Evolutionary conservation across 306 rosid genomes (phyloP).

Genomic region (Prosopis cineraria): DNA sequence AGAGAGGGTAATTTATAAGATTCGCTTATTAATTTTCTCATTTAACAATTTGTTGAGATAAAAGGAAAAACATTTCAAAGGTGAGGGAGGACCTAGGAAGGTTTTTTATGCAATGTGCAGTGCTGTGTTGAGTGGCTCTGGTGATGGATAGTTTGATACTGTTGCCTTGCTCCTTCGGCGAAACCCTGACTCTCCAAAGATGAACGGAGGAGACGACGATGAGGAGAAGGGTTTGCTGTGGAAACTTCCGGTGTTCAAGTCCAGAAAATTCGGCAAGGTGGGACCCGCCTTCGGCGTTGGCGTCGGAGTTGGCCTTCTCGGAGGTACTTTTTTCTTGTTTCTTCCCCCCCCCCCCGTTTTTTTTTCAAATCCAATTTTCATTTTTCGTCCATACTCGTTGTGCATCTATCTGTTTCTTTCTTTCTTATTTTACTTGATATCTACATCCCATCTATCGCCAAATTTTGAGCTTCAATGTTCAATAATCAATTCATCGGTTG

Average conservation of each 20-base stretch:
- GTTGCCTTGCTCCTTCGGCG: background rate
- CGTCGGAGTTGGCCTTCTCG: constrained; percentile 86
- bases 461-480: background rate
- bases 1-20: too few relatives aligned
- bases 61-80: too few relatives aligned
- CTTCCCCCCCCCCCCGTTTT: too few relatives aligned
- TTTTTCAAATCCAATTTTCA: background rate
- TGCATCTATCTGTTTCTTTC: background rate
- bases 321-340: constrained; percentile 46
- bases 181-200: background rate
- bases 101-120: too few relatives aligned
- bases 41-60: too few relatives aligned
- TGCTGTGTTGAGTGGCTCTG: too few relatives aligned
- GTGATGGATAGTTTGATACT: too few relatives aligned
- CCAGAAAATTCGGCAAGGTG: constrained; percentile 62
- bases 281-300: constrained; percentile 91
- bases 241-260: constrained; percentile 59
- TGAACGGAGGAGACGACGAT: background rate
- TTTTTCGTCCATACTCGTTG: background rate
- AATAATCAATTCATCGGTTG: background rate
- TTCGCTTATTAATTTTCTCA: too few relatives aligned
- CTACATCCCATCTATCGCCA: background rate
- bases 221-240: constrained; percentile 52
- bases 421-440: background rate
- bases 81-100: too few relatives aligned